Conservation (phyloP, 2,329 filamentous ascomycete genomes). For the Chaetomium globosum region DNA sequence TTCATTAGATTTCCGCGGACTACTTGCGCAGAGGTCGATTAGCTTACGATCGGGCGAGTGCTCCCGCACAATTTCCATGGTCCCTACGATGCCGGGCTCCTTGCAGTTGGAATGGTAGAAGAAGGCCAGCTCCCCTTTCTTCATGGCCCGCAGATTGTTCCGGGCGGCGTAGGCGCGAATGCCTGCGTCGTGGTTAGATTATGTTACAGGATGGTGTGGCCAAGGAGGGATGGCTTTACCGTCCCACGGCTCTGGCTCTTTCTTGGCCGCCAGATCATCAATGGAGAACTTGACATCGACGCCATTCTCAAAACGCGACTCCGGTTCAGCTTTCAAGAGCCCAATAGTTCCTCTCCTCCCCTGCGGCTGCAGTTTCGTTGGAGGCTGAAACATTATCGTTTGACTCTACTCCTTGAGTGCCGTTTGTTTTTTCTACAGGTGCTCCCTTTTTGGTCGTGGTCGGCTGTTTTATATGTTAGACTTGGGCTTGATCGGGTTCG, state of each 20-base stretch:
- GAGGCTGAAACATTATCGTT: not conserved
- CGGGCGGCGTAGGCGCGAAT: slow-evolving; percentile 66
- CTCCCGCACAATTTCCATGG: slow-evolving; percentile 86
- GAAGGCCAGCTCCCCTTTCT: slow-evolving; percentile 86
- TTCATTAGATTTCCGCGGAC: not conserved
- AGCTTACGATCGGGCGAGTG: slow-evolving; percentile 73
- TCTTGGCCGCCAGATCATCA: slow-evolving; percentile 76
- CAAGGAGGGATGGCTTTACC: slow-evolving; percentile 52
- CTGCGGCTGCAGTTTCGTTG: not conserved
- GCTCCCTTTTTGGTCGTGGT: slow-evolving; percentile 10
- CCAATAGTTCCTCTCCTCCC: slow-evolving; percentile 59
- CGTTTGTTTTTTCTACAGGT: not conserved
- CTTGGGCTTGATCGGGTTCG: not conserved
- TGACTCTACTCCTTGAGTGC: not conserved
- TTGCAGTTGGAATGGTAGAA: slow-evolving; percentile 98
- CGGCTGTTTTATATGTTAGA: slow-evolving; percentile 1
- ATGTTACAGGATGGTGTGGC: not conserved
- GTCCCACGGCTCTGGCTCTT: slow-evolving; percentile 85
- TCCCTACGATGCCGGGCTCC: slow-evolving; percentile 80
- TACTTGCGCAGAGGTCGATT: slow-evolving; percentile 8
- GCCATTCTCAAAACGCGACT: slow-evolving; percentile 82
- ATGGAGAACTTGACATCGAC: slow-evolving; percentile 92
- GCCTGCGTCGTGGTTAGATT: slow-evolving; percentile 39
- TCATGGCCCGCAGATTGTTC: slow-evolving; percentile 91
- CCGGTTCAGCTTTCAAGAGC: slow-evolving; percentile 87